Conservation (phyloP, 164 flowering plant species). For the Nymphaea colorata region DNA sequence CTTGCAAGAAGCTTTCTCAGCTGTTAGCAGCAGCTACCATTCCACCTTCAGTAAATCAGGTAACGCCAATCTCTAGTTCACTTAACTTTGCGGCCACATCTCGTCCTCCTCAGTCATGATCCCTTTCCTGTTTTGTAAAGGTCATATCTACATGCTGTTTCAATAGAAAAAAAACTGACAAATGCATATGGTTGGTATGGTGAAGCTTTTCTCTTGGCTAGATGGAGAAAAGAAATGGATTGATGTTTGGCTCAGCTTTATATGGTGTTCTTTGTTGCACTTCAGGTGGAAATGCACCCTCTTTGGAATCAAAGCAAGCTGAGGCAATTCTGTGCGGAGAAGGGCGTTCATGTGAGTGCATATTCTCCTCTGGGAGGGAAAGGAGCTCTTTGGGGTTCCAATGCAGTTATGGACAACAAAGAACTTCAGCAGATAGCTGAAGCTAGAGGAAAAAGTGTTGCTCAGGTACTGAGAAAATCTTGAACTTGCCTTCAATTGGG, state of each 20-base stretch:
- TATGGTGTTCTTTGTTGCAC: too few species aligned
- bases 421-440: conserved; percentile 20
- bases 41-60: conserved; percentile 16
- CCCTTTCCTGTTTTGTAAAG: too few species aligned
- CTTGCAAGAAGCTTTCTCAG: conserved; percentile 13
- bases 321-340: conserved; percentile 16
- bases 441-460: conserved; percentile 14
- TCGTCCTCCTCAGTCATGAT: not conserved
- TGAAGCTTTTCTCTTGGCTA: too few species aligned
- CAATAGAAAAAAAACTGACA: too few species aligned
- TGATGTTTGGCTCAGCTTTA: not conserved
- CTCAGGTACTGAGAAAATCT: conserved; percentile 13
- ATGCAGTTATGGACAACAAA: conserved; percentile 10
- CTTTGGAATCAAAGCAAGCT: conserved; percentile 19
- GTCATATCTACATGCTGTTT: too few species aligned
- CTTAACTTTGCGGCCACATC: not conserved
- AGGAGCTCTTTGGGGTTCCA: conserved; percentile 16
- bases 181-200: too few species aligned
- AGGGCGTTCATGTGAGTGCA: conserved; percentile 18
- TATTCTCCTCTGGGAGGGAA: conserved; percentile 25
- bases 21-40: conserved; percentile 9
- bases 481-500: too few species aligned
- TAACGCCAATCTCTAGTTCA: not conserved
- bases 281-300: conserved; percentile 28
- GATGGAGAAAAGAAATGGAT: not conserved